Evolutionary conservation across 768 basidiomycete genomes (phyloP), one percentile per base, ranked within the genome.

Genomic region (Boletus rufocinnamomeus): DNA sequence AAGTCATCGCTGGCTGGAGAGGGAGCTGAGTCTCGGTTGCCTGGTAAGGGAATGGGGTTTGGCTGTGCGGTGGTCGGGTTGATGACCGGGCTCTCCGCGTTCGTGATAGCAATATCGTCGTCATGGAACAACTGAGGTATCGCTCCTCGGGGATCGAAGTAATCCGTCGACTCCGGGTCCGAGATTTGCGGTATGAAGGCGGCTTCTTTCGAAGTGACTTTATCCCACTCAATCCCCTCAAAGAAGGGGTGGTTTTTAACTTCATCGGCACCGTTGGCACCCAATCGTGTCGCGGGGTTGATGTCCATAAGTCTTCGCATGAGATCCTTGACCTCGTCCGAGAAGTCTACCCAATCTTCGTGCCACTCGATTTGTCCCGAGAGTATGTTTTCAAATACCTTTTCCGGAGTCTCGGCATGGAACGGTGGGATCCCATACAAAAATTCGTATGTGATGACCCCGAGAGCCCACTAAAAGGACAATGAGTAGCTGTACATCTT

Each of bases 91-190:
- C 74, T 77, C 57, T 88, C 88, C 19, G 70, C 70, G 30, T 77
- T 79, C n/a, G 85, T 75, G 52, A 86, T 71, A 52, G 84, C 75
- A 62, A 84, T 68, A 50, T 94, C 93, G 48, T 95, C 93, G 58
- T 98, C 96, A 48, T 93, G 89, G 82, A 98, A 97, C 37, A 92
- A 76, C 68, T 94, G 91, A 32, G 88, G 85, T 45, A 91, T 85
- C 17, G 96, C 96, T 4, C 97, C 97, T 45, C 97, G 87, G 60
- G 95, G 85, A 76, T 99, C 97, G 67, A 99, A 99, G 76, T 99
- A 99, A 72, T 99, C 97, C n/a, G 97, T 99, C 23, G 94, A 96
- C 75, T 98, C 95, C 5, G 95, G 95, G 74, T 98, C 95, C 16
- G 89, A 84, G 35, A 97, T 86, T 69, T 95, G 90, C 48, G 97